Evolutionary conservation across 2,329 filamentous ascomycete species (phyloP).

Genomic region (Madurella mycetomatis): DNA sequence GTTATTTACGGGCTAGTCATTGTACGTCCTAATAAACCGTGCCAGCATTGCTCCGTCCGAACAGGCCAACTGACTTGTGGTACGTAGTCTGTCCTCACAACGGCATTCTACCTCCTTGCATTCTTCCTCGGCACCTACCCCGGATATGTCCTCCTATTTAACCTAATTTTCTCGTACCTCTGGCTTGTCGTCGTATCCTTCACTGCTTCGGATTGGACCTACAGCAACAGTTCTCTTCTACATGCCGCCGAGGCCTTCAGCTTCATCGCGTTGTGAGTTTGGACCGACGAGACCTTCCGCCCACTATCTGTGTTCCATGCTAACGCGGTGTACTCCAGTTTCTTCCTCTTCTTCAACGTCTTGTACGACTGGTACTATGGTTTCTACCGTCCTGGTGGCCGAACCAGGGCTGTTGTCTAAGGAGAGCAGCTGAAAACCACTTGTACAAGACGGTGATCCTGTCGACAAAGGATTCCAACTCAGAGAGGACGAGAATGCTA

Average conservation of each 20-base stretch:
- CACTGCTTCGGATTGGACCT: constrained; percentile 29
- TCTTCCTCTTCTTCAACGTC: constrained; percentile 33
- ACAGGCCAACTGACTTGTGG: neutral
- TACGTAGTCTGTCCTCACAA: constrained; percentile 30
- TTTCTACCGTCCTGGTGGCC: constrained; percentile 24
- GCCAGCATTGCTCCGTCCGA: no score
- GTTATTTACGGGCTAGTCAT: constrained; percentile 33
- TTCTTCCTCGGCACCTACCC: constrained; percentile 29
- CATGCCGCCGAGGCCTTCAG: constrained; percentile 33
- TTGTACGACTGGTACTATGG: constrained; percentile 32
- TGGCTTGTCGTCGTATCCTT: constrained; percentile 34
- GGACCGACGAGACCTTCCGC: neutral
- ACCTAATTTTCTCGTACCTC: constrained; percentile 35
- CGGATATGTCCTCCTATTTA: constrained; percentile 30
- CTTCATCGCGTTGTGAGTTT: constrained; percentile 34
- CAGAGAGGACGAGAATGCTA: no score
- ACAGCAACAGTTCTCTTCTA: constrained; percentile 21
- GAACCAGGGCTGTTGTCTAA: constrained; percentile 27
- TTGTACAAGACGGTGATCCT: no score
- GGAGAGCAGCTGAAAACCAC: neutral
- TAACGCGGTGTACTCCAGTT: constrained; percentile 21
- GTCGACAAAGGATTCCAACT: no score
- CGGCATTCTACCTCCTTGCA: constrained; percentile 30
- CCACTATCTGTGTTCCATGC: neutral
- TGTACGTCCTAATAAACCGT: constrained; percentile 23